These are phyloP conservation scores for Tagetes erecta DNA, from an alignment of 129 eudicot genomes.

Conservation along the genomic window DNA sequence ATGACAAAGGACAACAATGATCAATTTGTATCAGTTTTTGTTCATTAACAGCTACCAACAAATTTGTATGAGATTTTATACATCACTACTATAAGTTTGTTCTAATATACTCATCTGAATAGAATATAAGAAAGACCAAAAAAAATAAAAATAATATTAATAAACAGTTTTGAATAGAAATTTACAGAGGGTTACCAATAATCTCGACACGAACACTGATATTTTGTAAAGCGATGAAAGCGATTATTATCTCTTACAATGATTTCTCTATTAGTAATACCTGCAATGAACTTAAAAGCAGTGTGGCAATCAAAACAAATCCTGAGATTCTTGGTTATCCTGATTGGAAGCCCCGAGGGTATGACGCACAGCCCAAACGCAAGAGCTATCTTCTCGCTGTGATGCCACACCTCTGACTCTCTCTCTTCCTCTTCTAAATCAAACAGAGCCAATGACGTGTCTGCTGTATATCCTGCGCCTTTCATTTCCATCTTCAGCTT, in stretches of 20 bases:
- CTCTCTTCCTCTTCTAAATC: conserved; percentile 89
- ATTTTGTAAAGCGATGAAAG: conserved; percentile 59
- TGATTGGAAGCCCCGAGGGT: conserved; percentile 65
- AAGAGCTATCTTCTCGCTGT: conserved; percentile 82
- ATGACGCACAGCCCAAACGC: conserved; percentile 69
- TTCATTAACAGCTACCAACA: too few species aligned
- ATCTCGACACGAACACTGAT: conserved; percentile 68
- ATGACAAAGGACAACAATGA: too few species aligned
- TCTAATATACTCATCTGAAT: too few species aligned
- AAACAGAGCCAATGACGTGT: conserved; percentile 58
- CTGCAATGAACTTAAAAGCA: conserved; percentile 67
- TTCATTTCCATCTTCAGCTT: conserved; percentile 55
- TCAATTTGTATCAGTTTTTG: too few species aligned
- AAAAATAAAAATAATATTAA: too few species aligned
- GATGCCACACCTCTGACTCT: conserved; percentile 78
- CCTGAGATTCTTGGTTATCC: conserved; percentile 74
- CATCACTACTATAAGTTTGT: too few species aligned
- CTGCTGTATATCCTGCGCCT: conserved; percentile 65
- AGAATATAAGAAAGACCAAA: too few species aligned
- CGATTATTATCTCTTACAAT: conserved; percentile 73
- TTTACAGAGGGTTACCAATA: conserved; percentile 49
- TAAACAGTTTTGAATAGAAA: too few species aligned
- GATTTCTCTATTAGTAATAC: conserved; percentile 64
- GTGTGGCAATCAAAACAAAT: conserved; percentile 77
- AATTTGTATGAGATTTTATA: too few species aligned